Base-by-base conservation (phyloP, 164 flowering plant genomes). In the Stephania yunnanensis region DNA sequence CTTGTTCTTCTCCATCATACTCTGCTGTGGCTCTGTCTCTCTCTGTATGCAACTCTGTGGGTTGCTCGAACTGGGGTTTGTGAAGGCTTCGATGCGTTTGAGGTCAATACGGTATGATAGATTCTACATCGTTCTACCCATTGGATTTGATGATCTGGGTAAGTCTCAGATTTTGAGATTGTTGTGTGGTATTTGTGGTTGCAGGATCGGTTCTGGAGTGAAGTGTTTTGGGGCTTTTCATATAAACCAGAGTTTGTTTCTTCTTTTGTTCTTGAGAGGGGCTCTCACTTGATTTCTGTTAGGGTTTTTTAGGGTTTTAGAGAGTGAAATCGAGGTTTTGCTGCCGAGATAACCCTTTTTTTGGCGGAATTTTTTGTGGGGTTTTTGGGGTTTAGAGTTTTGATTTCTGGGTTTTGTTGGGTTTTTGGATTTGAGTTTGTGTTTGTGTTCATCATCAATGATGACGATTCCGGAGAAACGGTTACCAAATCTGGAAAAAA, bases 171-270 rank as follows among this genome's bases (percentile, higher is more conserved):
- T 10, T 36, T 36, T 11, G 30, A 22, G 17, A 10, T 58, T 80
- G 68, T 53, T 42, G n/a, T 29, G 67, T 67, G 42, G 42, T 30
- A 22, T 73, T 75, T 46, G 29, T 5, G 74, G 76, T 78, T 85
- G 93, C 95, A 94, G 98, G 97, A 91, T 86, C 85, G 87, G 88
- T 86, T 90, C 86, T 84, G 92, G 94, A 79, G 88, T 87, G 3
- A 83, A 83, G 82, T 87, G 87, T 74, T 89, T 88, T 87, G 90
- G 92, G 72, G 88, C 79, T 71, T 92, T 87, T 91, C 92, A 87
- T 75, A 90, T 90, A 92, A 81, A 85, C 22, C 80, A 88, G 67
- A 84, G 86, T 67, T 80, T 82, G 63, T 55, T 71, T 67, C 85
- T 87, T 8, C 87, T 89, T 46, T 70, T 94, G 86, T 88, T 89